These are phyloP conservation scores for Penicillium arizonense DNA, from an alignment of 495 filamentous ascomycete genomes.

Conservation along the genomic window DNA sequence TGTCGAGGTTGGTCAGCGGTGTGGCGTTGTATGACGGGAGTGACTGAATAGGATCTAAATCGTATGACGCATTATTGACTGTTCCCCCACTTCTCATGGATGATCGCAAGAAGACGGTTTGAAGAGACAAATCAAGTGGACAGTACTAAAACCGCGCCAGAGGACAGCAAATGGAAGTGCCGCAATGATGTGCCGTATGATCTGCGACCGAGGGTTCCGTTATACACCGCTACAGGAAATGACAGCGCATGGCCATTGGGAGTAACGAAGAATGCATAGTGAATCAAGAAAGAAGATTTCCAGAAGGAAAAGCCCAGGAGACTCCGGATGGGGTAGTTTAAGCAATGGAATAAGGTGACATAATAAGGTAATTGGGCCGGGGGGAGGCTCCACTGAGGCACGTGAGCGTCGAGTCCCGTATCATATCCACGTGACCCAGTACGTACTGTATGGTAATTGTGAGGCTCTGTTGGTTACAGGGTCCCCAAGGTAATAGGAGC, in stretches of 20 bases:
- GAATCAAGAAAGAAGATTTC: not conserved
- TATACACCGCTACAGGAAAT: conserved; percentile 5
- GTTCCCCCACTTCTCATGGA: conserved; percentile 19
- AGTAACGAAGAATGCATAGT: not conserved
- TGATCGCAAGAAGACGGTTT: conserved; percentile 1
- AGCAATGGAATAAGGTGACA: conserved; percentile 6
- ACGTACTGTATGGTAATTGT: too few species aligned
- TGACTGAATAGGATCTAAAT: conserved; percentile 24
- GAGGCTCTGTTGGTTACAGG: too few species aligned
- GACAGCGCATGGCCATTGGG: not conserved
- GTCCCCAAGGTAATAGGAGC: too few species aligned
- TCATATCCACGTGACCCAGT: too few species aligned
- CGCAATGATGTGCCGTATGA: conserved; percentile 4
- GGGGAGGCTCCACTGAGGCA: not conserved
- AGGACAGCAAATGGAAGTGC: conserved; percentile 3
- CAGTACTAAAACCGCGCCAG: conserved; percentile 4
- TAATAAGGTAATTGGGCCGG: not conserved
- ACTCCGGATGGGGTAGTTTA: conserved; percentile 7
- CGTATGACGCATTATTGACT: conserved; percentile 28
- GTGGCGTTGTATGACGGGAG: conserved; percentile 23
- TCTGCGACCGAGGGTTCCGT: conserved; percentile 15
- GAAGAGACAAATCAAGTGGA: conserved; percentile 3
- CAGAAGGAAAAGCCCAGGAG: not conserved
- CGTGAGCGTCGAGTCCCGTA: not conserved
- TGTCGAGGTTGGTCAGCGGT: conserved; percentile 9